phyloP scores from a whole-genome alignment of 805 yeast species.

The Pichia sporocuriosa region DNA sequence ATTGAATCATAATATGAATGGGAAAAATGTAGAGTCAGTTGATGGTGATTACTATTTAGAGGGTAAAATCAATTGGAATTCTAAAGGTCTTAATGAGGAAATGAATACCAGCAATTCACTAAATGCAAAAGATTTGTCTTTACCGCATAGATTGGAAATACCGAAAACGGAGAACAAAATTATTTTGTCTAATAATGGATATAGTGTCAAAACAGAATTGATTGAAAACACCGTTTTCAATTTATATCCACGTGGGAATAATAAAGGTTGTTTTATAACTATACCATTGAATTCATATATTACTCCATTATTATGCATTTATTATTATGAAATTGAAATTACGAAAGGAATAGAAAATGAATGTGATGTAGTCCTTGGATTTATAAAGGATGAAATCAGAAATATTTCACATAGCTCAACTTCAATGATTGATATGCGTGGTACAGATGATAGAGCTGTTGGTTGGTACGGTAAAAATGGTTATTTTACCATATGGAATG shows the following conservation, averaged over 20 bases:
- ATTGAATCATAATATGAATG: too few relatives aligned
- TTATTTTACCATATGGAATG: conserved; percentile 31
- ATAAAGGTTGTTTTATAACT: conserved; percentile 2
- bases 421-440: conserved; percentile 36
- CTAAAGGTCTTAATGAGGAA: neutral
- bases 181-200: neutral
- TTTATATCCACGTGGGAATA: conserved; percentile 7
- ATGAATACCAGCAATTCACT: neutral
- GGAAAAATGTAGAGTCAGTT: too few relatives aligned
- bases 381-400: conserved; percentile 27
- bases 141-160: conserved; percentile 4
- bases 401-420: conserved; percentile 1
- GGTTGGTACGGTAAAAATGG: conserved; percentile 52
- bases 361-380: conserved; percentile 40
- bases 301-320: conserved; percentile 34
- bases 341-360: conserved; percentile 29
- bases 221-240: conserved; percentile 8
- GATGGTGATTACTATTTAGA: conserved; percentile 4
- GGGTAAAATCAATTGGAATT: conserved; percentile 7
- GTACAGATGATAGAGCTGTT: conserved; percentile 41
- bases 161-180: conserved; percentile 1
- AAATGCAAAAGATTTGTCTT: conserved; percentile 1
- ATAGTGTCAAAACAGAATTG: neutral
- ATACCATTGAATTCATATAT: conserved; percentile 2
- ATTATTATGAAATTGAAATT: conserved; percentile 45